phyloP scores from a whole-genome alignment of 1,284 basidiomycete species.

The Porodaedalea pini region DNA sequence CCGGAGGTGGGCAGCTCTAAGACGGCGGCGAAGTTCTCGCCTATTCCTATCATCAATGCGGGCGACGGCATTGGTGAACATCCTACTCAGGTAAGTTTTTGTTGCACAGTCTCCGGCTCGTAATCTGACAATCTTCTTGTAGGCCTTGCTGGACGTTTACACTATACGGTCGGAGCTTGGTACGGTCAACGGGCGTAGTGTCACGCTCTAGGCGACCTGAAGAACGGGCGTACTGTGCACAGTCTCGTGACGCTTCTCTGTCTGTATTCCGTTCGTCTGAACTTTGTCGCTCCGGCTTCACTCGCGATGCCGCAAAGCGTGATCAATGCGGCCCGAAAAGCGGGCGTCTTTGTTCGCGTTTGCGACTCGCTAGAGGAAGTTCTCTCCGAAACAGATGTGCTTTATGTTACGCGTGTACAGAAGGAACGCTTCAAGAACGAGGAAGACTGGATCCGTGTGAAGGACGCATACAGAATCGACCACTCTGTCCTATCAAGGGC shows the following conservation, averaged over 20 bases:
- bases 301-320: conserved; percentile 90
- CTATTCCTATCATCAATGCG: conserved; percentile 94
- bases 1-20: conserved; percentile 91
- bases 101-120: conserved; percentile 1
- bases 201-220: conserved; percentile 96
- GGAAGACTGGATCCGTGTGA: conserved; percentile 86
- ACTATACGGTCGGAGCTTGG: conserved; percentile 98
- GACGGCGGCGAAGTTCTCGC: conserved; percentile 89
- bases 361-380: conserved; percentile 89
- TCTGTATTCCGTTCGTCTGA: conserved; percentile 91
- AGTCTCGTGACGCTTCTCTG: conserved; percentile 90
- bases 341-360: conserved; percentile 76
- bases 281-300: conserved; percentile 92
- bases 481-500: conserved; percentile 89
- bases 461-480: conserved; percentile 91
- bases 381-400: conserved; percentile 89
- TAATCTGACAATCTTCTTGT: conserved; percentile 6
- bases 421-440: conserved; percentile 88
- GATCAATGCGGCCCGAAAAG: conserved; percentile 78
- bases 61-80: conserved; percentile 98
- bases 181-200: conserved; percentile 94
- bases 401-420: conserved; percentile 96
- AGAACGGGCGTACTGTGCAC: conserved; percentile 98
- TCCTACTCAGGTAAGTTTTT: conserved; percentile 76
- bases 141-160: conserved; percentile 92